These are phyloP conservation scores for Paramecium biaurelia DNA, from an alignment of 73 alveolate species.

Conservation along the genomic window DNA sequence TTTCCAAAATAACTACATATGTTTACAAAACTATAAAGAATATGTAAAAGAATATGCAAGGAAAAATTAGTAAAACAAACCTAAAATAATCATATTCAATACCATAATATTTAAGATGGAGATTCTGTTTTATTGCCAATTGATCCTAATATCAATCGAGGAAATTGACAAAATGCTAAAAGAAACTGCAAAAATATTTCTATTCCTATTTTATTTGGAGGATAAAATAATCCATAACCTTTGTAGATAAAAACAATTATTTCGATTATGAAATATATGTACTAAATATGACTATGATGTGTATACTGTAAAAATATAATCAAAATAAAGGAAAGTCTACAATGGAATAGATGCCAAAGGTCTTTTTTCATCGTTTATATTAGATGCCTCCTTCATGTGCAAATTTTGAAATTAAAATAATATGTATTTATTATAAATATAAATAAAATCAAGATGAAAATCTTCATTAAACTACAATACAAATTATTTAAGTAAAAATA, in stretches of 20 bases:
- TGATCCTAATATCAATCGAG: slow-evolving; percentile 54
- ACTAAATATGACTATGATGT: background rate
- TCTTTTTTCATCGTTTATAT: background rate
- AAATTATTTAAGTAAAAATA: too few species aligned
- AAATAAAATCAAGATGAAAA: background rate
- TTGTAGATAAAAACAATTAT: slow-evolving; percentile 44
- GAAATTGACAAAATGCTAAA: slow-evolving; percentile 33
- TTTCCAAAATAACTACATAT: background rate
- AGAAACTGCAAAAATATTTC: slow-evolving; percentile 25
- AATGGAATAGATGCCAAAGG: slow-evolving; percentile 56
- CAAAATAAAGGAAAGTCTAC: slow-evolving; percentile 52
- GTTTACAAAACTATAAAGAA: background rate
- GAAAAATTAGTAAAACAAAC: slow-evolving; percentile 4
- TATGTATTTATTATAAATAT: background rate
- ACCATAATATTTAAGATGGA: slow-evolving; percentile 41
- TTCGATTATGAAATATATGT: slow-evolving; percentile 49
- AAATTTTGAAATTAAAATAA: background rate
- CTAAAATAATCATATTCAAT: background rate
- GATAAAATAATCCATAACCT: slow-evolving; percentile 58
- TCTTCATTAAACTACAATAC: slow-evolving; percentile 8
- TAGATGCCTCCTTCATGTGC: background rate
- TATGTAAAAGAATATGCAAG: background rate
- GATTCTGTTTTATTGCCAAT: slow-evolving; percentile 61
- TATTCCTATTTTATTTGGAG: slow-evolving; percentile 39
- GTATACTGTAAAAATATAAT: slow-evolving; percentile 22